Evolutionary conservation across 768 basidiomycete genomes (phyloP), one percentile per base, ranked within the genome.

Genomic region (Aureoboletus auriporus): DNA sequence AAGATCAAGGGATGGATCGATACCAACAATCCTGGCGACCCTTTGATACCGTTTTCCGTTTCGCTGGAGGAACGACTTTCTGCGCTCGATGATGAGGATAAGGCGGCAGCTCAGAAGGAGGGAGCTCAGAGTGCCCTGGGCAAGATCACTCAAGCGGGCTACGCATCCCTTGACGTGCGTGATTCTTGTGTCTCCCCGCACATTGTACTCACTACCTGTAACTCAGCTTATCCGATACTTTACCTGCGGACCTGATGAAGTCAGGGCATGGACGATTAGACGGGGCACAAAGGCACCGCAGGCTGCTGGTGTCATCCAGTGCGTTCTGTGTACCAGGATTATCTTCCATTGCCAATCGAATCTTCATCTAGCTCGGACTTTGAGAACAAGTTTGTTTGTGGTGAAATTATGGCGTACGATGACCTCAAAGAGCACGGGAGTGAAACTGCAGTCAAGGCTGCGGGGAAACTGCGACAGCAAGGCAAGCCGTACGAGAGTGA

Each of bases 1-100:
- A 96, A 95, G 74, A 98, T 98, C 77, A 97, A 97, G 67, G 88
- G 71, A 27, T 99, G 96, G 96, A 95, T 99, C 62, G 94, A 97
- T 71, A 79, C 83, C 63, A 80, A 98, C 73, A 97, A 96, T 73
- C 84, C 95, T 2, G 96, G 96, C 44, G 96, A 99, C 60, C 81
- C 83, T 14, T 79, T 99, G 53, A 95, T 99, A 56, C 96, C 96
- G 11, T 97, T 98, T 76, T 94, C 92, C 27, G 96, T 99, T 45
- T 81, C 94, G 6, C 75, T 97, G 39, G 96, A 99, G 67, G 93
- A 99, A 69, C 85, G 94, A 35, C 75, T 99, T 8, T 82, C 79
- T 11, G 53, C 58, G 6, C 66, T 92, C 66, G 65, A 71, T 16
- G 63, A 64, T 1, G 86, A 91, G 54, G 87, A 90, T 50, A 83